Percentiles rank a stretch among this genome's conserved stretches.
Conservation (phyloP, 2,329 filamentous ascomycete species). For the Emericellopsis atlantica region DNA sequence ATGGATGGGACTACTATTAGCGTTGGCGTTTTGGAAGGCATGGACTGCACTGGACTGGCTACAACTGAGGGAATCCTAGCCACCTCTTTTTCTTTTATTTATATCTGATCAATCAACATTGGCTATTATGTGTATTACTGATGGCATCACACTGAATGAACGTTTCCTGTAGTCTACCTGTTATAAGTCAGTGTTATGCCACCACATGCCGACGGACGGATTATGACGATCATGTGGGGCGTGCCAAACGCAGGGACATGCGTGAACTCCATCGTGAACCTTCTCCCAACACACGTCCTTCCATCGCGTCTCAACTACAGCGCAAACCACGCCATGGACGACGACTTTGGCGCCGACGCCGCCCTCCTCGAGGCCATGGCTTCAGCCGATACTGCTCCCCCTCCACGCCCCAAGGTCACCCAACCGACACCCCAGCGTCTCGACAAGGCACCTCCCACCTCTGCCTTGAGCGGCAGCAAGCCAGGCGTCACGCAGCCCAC, state of each 20-base stretch:
- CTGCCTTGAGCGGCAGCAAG: conserved; percentile 26
- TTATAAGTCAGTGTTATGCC: no score
- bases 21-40: neutral
- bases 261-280: no score
- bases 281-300: neutral
- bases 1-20: conserved; percentile 9
- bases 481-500: conserved; percentile 63
- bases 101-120: no score
- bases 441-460: conserved; percentile 28
- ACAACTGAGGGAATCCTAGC: neutral
- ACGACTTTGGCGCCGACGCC: conserved; percentile 45
- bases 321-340: conserved; percentile 23
- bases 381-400: conserved; percentile 24
- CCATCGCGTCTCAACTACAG: neutral
- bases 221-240: no score
- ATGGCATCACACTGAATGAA: no score
- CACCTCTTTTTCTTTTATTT: neutral
- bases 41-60: neutral
- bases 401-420: conserved; percentile 19
- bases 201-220: no score
- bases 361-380: conserved; percentile 44
- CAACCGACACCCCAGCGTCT: conserved; percentile 43
- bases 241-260: no score
- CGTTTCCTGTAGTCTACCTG: no score
- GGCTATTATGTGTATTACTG: no score